These are phyloP conservation scores for Filobasidium uniguttulatum DNA, from an alignment of 1,284 basidiomycete genomes.

Conservation along the genomic window DNA sequence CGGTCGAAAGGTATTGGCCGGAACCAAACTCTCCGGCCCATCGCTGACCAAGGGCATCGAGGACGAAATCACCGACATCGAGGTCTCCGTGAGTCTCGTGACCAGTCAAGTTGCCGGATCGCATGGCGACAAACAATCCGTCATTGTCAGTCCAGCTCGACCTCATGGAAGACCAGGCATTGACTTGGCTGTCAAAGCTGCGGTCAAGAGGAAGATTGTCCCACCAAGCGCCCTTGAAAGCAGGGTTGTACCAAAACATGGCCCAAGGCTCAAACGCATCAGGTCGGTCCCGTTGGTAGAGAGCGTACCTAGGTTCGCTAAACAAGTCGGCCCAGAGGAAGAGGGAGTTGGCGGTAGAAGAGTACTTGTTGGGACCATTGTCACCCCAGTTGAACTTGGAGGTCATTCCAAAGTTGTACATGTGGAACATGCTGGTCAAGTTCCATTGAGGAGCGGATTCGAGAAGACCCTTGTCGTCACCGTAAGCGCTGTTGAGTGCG, in stretches of 20 bases:
- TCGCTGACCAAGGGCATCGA: slow-evolving; percentile 85
- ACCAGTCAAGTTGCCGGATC: slow-evolving; percentile 59
- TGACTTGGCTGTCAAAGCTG: slow-evolving; percentile 55
- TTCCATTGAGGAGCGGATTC: slow-evolving; percentile 54
- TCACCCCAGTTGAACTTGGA: slow-evolving; percentile 87
- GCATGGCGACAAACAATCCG: slow-evolving; percentile 74
- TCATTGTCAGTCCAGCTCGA: slow-evolving; percentile 80
- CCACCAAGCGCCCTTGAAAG: slow-evolving; percentile 78
- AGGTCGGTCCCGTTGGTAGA: slow-evolving; percentile 84
- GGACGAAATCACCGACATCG: slow-evolving; percentile 83
- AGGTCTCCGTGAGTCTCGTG: slow-evolving; percentile 91
- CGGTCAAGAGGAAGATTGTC: slow-evolving; percentile 67
- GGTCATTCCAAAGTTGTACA: slow-evolving; percentile 71
- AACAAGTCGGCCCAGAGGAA: slow-evolving; percentile 54
- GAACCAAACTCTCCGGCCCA: slow-evolving; percentile 94
- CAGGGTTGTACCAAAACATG: slow-evolving; percentile 96
- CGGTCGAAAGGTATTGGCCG: slow-evolving; percentile 59
- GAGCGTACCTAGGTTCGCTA: slow-evolving; percentile 55
- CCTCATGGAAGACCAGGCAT: slow-evolving; percentile 83
- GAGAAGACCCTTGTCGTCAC: slow-evolving; percentile 64
- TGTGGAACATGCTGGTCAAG: slow-evolving; percentile 75
- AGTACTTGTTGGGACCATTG: slow-evolving; percentile 80
- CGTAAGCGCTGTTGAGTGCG: slow-evolving; percentile 70
- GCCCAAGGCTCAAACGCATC: slow-evolving; percentile 84
- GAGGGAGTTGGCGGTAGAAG: slow-evolving; percentile 41